phyloP scores from a whole-genome alignment of 1,284 basidiomycete genomes.

The Phellopilus nigrolimitatus region DNA sequence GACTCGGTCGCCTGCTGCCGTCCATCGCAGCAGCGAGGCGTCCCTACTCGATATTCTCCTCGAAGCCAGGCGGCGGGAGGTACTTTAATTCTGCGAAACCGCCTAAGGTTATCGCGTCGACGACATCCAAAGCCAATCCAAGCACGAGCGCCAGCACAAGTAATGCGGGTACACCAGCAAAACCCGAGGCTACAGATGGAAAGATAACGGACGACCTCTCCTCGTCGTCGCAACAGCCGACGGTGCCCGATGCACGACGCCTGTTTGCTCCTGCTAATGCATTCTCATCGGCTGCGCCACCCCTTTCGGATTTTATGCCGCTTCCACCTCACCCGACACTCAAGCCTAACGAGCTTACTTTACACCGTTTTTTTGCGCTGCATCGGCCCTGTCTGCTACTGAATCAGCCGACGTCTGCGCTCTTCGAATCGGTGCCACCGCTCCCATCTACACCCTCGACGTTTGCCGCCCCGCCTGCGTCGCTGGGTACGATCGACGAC shows the following conservation, averaged over 20 bases:
- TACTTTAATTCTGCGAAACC: conserved; percentile 70
- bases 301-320: conserved; percentile 15
- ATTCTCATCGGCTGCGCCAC: conserved; percentile 14
- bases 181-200: conserved; percentile 23
- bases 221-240: conserved; percentile 10
- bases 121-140: conserved; percentile 29
- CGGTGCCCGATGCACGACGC: conserved; percentile 3
- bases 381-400: conserved; percentile 70
- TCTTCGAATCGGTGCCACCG: conserved; percentile 46
- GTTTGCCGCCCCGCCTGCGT: conserved; percentile 17
- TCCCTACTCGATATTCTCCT: conserved; percentile 73
- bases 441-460: conserved; percentile 21
- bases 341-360: conserved; percentile 60
- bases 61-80: conserved; percentile 67
- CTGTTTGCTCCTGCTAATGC: conserved; percentile 9
- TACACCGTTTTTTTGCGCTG: conserved; percentile 76
- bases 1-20: conserved; percentile 47
- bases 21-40: conserved; percentile 45
- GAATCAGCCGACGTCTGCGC: conserved; percentile 45
- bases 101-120: conserved; percentile 44
- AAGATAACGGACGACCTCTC: conserved; percentile 26
- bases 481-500: conserved; percentile 39
- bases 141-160: conserved; percentile 26
- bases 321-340: conserved; percentile 46
- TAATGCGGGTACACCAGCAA: conserved; percentile 24